A percentile compares a stretch with the other conserved stretches of the same genome.
These are phyloP conservation scores for Globisporangium mamillatum DNA, from an alignment of 352 stramenopile genomes.

Conservation along the genomic window DNA sequence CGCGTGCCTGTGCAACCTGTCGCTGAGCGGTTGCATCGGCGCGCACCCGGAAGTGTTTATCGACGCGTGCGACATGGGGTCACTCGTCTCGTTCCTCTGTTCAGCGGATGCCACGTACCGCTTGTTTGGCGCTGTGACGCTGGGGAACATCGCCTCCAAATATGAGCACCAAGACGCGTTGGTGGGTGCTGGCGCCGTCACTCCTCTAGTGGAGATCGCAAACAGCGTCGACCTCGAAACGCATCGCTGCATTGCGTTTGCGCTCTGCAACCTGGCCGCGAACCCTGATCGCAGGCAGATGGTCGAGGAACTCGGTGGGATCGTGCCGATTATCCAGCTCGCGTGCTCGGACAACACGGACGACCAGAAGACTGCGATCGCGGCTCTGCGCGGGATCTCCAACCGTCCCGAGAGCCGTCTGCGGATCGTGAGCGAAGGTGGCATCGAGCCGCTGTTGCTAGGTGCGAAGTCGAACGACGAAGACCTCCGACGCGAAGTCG, in stretches of 20 bases:
- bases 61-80: slow-evolving; percentile 86
- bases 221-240: slow-evolving; percentile 93
- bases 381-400: slow-evolving; percentile 89
- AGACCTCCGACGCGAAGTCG: slow-evolving; percentile 84
- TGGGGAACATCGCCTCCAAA: slow-evolving; percentile 93
- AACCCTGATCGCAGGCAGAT: slow-evolving; percentile 80
- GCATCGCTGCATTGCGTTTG: slow-evolving; percentile 95
- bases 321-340: slow-evolving; percentile 94
- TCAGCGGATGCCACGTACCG: slow-evolving; percentile 93
- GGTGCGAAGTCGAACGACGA: slow-evolving; percentile 69
- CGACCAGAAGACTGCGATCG: slow-evolving; percentile 91
- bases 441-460: slow-evolving; percentile 86
- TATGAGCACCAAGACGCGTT: slow-evolving; percentile 74
- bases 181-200: slow-evolving; percentile 82
- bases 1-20: slow-evolving; percentile 96
- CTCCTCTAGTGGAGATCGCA: slow-evolving; percentile 92
- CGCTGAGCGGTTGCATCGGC: slow-evolving; percentile 93
- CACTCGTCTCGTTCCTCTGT: slow-evolving; percentile 93
- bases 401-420: slow-evolving; percentile 82
- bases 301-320: slow-evolving; percentile 92
- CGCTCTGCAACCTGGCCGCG: slow-evolving; percentile 93
- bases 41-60: slow-evolving; percentile 89
- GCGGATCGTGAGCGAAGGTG: slow-evolving; percentile 88
- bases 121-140: slow-evolving; percentile 93
- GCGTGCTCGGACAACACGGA: slow-evolving; percentile 86